Evolutionary conservation across 164 flowering plant genomes (phyloP).

Genomic region (Litsea cubeba): DNA sequence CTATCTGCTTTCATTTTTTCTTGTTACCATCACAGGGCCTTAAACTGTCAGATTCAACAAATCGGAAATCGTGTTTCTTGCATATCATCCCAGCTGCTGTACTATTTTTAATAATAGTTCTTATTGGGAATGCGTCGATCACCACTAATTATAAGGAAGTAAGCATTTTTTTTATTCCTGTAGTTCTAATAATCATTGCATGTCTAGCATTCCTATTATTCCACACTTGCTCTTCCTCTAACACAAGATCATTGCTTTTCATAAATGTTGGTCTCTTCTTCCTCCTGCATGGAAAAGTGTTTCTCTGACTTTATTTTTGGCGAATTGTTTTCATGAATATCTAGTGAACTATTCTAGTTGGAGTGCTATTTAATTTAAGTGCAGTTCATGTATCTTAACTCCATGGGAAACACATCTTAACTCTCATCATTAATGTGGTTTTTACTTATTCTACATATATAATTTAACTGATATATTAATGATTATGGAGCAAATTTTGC

Average conservation of each 20-base stretch:
- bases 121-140: conserved; percentile 22
- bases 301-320: no score
- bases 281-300: no score
- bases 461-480: neutral
- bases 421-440: neutral
- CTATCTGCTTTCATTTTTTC: neutral
- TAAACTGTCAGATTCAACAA: conserved; percentile 39
- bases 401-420: neutral
- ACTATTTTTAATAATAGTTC: conserved; percentile 43
- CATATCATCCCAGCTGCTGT: conserved; percentile 36
- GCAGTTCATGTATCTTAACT: neutral
- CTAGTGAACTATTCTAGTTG: no score
- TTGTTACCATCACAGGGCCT: conserved; percentile 34
- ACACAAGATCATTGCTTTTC: no score
- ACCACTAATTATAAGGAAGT: conserved; percentile 26
- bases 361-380: no score
- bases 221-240: neutral
- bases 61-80: conserved; percentile 39
- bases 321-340: no score
- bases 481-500: neutral
- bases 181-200: neutral
- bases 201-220: neutral
- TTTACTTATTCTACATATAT: neutral
- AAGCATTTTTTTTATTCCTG: neutral
- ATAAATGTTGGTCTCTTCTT: no score